Conservation (phyloP, 1,284 basidiomycete genomes). For the Puccinia horiana region DNA sequence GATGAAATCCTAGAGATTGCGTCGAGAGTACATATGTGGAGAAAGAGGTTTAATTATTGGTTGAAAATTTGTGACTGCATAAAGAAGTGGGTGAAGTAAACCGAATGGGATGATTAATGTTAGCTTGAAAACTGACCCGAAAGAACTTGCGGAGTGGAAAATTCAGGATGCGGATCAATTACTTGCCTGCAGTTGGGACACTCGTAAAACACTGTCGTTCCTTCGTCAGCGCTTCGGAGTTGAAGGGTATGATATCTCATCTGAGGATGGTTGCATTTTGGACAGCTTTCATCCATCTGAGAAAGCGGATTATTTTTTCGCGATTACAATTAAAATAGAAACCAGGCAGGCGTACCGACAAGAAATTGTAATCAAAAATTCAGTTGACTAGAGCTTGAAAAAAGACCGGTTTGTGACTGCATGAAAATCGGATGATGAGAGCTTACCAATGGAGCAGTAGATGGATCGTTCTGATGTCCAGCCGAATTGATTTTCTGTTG, state of each 20-base stretch:
- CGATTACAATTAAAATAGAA: constrained; percentile 12
- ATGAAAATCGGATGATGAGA: too few species aligned
- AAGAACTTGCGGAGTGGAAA: background rate
- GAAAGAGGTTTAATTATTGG: constrained; percentile 6
- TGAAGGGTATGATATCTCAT: constrained; percentile 62
- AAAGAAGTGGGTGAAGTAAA: background rate
- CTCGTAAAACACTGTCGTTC: constrained; percentile 59
- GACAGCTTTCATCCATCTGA: constrained; percentile 89
- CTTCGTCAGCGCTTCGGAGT: constrained; percentile 60
- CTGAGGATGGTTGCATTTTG: constrained; percentile 66
- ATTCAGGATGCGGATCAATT: background rate
- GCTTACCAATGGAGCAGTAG: constrained; percentile 37
- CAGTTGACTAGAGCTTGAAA: too few species aligned
- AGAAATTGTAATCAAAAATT: background rate
- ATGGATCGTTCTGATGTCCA: constrained; percentile 7
- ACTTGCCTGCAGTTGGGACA: constrained; percentile 58
- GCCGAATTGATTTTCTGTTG: constrained; percentile 9
- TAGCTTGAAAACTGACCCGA: background rate
- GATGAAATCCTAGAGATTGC: background rate
- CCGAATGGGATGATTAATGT: background rate
- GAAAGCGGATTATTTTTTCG: constrained; percentile 45
- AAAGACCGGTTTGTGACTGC: too few species aligned
- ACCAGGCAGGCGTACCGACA: too few species aligned
- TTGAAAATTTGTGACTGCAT: constrained; percentile 20
- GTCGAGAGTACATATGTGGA: background rate